Conservation (phyloP, 495 filamentous ascomycete genomes). For the Gamarada debralockiae region DNA sequence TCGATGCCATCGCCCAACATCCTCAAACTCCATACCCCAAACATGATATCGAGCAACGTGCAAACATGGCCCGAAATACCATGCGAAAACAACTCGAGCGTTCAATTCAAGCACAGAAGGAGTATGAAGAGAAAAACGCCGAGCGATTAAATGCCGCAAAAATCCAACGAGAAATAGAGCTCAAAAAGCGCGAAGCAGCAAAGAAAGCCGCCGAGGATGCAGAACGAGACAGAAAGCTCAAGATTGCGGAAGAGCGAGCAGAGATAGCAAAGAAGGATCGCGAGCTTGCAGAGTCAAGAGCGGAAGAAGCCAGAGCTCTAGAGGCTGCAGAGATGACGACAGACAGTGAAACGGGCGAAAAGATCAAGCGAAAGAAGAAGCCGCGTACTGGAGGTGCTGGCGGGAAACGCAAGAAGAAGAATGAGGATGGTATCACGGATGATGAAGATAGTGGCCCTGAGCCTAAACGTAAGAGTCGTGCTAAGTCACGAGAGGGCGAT, state of each 20-base stretch:
- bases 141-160: constrained; percentile 74
- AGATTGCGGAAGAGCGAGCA: constrained; percentile 78
- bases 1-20: constrained; percentile 73
- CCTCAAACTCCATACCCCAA: constrained; percentile 89
- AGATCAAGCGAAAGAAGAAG: constrained; percentile 69
- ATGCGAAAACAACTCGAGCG: constrained; percentile 87
- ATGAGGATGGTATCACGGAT: constrained; percentile 49
- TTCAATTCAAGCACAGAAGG: constrained; percentile 74
- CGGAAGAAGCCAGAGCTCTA: constrained; percentile 65
- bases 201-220: constrained; percentile 58
- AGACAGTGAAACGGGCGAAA: constrained; percentile 73
- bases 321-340: constrained; percentile 70
- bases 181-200: constrained; percentile 68
- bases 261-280: constrained; percentile 73
- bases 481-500: constrained; percentile 27
- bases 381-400: constrained; percentile 38
- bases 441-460: constrained; percentile 39
- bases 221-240: constrained; percentile 65
- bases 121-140: constrained; percentile 92
- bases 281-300: constrained; percentile 61
- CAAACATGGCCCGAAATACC: constrained; percentile 93
- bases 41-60: constrained; percentile 85
- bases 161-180: constrained; percentile 70
- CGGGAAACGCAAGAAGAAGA: constrained; percentile 63
- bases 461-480: constrained; percentile 28